Evolutionary conservation across 305 asterid species (phyloP).

Genomic region (Ajuga reptans): DNA sequence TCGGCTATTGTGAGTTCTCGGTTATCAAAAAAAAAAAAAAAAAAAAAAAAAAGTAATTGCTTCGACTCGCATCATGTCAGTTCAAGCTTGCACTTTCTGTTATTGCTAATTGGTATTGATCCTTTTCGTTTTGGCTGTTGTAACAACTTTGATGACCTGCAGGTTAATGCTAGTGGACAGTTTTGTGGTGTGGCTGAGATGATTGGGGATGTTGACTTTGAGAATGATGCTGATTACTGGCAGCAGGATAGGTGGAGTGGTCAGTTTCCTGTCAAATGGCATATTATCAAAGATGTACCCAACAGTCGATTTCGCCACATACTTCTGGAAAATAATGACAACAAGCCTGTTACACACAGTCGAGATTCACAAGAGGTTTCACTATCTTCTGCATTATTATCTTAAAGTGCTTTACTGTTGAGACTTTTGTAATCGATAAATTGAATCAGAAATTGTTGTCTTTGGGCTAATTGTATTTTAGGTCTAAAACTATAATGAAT

Average conservation of each 20-base stretch:
- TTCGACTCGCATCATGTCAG: slow-evolving; percentile 3
- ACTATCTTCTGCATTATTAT: slow-evolving; percentile 6
- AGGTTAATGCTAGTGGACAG: slow-evolving; percentile 99
- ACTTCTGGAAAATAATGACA: slow-evolving; percentile 87
- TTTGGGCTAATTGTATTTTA: too few relatives aligned
- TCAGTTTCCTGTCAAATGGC: slow-evolving; percentile 96
- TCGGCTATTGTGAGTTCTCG: too few relatives aligned
- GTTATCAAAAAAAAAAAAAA: too few relatives aligned
- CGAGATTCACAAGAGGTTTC: slow-evolving; percentile 97
- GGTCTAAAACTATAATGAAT: too few relatives aligned
- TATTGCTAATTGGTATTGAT: slow-evolving; percentile 10
- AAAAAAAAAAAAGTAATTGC: too few relatives aligned
- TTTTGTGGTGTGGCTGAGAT: slow-evolving; percentile 99
- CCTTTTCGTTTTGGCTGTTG: slow-evolving; percentile 15
- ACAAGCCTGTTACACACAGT: slow-evolving; percentile 99
- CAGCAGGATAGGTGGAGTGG: slow-evolving; percentile 99
- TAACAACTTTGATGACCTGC: slow-evolving; percentile 21
- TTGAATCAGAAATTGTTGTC: not conserved
- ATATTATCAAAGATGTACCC: slow-evolving; percentile 84
- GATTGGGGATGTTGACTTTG: slow-evolving; percentile 90
- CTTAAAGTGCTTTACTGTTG: not conserved
- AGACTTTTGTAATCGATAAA: not conserved
- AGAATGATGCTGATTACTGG: slow-evolving; percentile 94
- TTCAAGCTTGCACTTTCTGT: slow-evolving; percentile 9
- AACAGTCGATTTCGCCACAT: slow-evolving; percentile 92